Evolutionary conservation across 306 rosid species (phyloP).

Genomic region (Mimosa pudica): DNA sequence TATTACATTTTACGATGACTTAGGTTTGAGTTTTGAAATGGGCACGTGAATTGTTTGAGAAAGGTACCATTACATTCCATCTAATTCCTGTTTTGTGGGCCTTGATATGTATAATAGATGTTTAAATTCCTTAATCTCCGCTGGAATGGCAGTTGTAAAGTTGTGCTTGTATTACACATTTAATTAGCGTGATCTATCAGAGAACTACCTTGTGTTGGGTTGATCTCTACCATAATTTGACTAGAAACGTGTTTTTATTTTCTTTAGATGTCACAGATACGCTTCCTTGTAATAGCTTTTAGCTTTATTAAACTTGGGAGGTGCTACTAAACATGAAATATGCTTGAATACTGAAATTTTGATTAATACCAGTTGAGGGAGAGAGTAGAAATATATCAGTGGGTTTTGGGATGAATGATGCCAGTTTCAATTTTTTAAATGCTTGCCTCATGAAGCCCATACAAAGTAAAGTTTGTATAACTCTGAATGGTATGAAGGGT

Average conservation of each 20-base stretch:
- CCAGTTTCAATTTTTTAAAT: background rate
- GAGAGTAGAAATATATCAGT: background rate
- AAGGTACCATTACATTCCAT: background rate
- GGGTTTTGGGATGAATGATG: background rate
- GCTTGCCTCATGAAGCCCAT: background rate
- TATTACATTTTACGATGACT: constrained; percentile 1
- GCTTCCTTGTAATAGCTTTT: background rate
- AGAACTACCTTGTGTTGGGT: constrained; percentile 18
- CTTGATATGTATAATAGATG: background rate
- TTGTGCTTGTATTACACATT: background rate
- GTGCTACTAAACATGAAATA: constrained; percentile 9
- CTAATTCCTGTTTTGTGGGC: constrained; percentile 12
- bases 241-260: background rate
- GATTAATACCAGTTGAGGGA: background rate
- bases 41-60: background rate
- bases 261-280: background rate
- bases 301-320: background rate
- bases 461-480: background rate
- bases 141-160: background rate
- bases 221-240: background rate
- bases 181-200: constrained; percentile 16
- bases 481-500: background rate
- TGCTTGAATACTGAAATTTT: constrained; percentile 15
- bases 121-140: background rate
- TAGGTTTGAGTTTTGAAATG: constrained; percentile 9